phyloP scores from a whole-genome alignment of 371 early-diverging fungal species.

The Synchytrium microbalum region DNA sequence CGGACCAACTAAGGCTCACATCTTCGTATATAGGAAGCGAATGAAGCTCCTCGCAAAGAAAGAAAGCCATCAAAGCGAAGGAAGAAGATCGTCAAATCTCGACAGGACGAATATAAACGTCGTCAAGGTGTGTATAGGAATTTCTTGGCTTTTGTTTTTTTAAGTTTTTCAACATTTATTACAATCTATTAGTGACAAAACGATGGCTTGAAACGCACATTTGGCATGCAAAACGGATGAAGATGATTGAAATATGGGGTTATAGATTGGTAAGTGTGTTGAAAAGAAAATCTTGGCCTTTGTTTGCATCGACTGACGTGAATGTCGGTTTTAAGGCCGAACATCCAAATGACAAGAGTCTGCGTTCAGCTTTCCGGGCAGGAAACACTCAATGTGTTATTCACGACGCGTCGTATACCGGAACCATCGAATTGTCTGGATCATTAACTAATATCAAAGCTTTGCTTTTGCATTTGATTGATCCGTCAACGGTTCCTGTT shows the following conservation, averaged over 20 bases:
- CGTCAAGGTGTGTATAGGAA: slow-evolving; percentile 44
- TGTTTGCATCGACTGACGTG: background rate
- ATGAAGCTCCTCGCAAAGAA: slow-evolving; percentile 10
- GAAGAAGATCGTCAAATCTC: slow-evolving; percentile 38
- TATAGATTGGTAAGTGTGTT: slow-evolving; percentile 49
- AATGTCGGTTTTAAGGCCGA: slow-evolving; percentile 39
- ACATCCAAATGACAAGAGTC: slow-evolving; percentile 79
- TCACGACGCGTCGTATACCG: slow-evolving; percentile 77
- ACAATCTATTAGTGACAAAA: slow-evolving; percentile 50
- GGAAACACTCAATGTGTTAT: slow-evolving; percentile 60
- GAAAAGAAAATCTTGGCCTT: background rate
- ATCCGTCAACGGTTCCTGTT: slow-evolving; percentile 54
- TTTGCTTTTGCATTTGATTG: slow-evolving; percentile 48
- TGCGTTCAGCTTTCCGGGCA: slow-evolving; percentile 65
- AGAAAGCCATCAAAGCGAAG: slow-evolving; percentile 25
- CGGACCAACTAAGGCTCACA: slow-evolving; percentile 12
- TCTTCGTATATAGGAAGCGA: slow-evolving; percentile 10
- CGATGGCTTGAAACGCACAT: slow-evolving; percentile 96
- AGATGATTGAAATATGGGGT: slow-evolving; percentile 87
- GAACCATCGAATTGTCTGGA: slow-evolving; percentile 65
- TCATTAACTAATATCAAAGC: slow-evolving; percentile 31
- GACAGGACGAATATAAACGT: slow-evolving; percentile 45
- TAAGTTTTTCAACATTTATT: slow-evolving; percentile 8
- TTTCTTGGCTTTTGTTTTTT: background rate
- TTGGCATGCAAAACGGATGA: slow-evolving; percentile 95